Evolutionary conservation across 2,329 filamentous ascomycete genomes (phyloP), one percentile per base, ranked within the genome.

Genomic region (Botrytis porri): DNA sequence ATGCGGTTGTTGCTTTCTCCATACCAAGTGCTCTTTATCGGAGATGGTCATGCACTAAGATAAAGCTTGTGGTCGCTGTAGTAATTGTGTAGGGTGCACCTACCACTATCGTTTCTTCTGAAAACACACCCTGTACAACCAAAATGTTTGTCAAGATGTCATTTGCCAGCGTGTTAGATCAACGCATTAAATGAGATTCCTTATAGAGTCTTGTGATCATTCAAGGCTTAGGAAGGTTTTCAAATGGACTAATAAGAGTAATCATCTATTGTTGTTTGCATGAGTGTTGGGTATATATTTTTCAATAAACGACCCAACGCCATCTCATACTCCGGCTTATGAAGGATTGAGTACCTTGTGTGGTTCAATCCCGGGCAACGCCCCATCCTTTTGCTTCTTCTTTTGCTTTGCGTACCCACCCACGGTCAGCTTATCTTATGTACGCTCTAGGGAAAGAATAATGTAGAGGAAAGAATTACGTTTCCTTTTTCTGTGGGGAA

Each of bases 21-120:
- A 57, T 67, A 54, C n/a, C 14, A 29, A 54, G 51, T 29, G 41
- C 64, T 54, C 45, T 75, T 76, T 77, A 77, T 77, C 76, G 72
- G 57, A 69, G 71, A 57, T 73, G 48, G 12, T 43, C 69, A 37
- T 61, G 74, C 76, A 73, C 75, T 74, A 74, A 76, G 76, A 77
- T 77, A 77, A 77, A 69, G 71, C 65, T 73, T 39, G 10, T 8
- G 43, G 41, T 61, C 32, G 14, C 22, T 45, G 20, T 70, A 61
- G 39, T 70, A 45, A 43, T 41, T 14, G 5, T 2, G 29, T 22
- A 14, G 51, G 39, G 67, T 70, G 41, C 54, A 70, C 37, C 6
- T 63, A 63, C 29, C 54, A 60, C 12, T 45, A 66, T 5, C 18
- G 32, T 16, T 35, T 14, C n/a, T 14, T 29, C 25, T 54, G 6